Conservation (phyloP, 2,329 filamentous ascomycete genomes). For the Aureobasidium sp. region DNA sequence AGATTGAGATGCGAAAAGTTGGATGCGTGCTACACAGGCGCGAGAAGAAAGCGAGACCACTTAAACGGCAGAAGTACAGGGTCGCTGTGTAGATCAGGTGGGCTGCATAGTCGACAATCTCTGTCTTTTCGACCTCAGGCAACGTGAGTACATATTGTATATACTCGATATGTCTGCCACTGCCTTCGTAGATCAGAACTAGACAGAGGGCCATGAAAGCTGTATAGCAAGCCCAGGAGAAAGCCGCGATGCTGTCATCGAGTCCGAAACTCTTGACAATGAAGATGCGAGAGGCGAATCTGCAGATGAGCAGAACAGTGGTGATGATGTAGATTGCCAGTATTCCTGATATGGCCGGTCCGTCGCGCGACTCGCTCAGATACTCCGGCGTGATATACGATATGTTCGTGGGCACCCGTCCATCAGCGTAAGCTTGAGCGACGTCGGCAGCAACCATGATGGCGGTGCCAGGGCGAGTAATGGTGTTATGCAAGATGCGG, state of each 20-base stretch:
- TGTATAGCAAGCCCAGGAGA: slow-evolving; percentile 29
- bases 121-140: slow-evolving; percentile 35
- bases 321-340: slow-evolving; percentile 34
- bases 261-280: slow-evolving; percentile 34
- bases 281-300: slow-evolving; percentile 32
- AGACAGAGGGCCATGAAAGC: slow-evolving; percentile 40
- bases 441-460: slow-evolving; percentile 10
- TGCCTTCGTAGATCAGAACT: slow-evolving; percentile 42
- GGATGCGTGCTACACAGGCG: slow-evolving; percentile 38
- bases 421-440: slow-evolving; percentile 18
- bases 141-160: slow-evolving; percentile 43
- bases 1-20: slow-evolving; percentile 32
- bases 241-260: slow-evolving; percentile 34
- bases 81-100: slow-evolving; percentile 48
- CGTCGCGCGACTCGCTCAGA: slow-evolving; percentile 34
- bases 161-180: slow-evolving; percentile 41
- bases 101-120: slow-evolving; percentile 45
- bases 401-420: slow-evolving; percentile 32
- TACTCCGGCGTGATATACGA: slow-evolving; percentile 29
- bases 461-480: neutral
- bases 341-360: slow-evolving; percentile 35
- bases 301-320: slow-evolving; percentile 30
- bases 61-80: slow-evolving; percentile 45
- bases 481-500: neutral
- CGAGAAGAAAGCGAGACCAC: slow-evolving; percentile 47